These are phyloP conservation scores for Pythium pyrilobum DNA, from an alignment of 352 stramenopile genomes.

Conservation along the genomic window DNA sequence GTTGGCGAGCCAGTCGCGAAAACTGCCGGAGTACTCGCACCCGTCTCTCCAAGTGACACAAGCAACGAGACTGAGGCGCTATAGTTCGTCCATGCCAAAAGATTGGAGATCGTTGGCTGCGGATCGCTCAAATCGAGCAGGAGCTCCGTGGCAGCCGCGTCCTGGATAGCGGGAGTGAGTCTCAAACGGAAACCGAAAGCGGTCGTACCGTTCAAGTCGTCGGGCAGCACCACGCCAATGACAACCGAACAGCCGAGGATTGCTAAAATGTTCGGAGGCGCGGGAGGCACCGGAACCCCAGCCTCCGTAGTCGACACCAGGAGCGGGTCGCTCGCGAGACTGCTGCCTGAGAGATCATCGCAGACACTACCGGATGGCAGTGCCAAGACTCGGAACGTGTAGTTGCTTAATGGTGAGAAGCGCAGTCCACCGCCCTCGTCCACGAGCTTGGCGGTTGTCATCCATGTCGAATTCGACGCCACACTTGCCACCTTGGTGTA, in stretches of 20 bases:
- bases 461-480: conserved; percentile 8
- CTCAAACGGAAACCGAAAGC: background rate
- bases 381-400: conserved; percentile 40
- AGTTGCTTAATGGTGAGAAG: conserved; percentile 24
- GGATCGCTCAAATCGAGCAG: background rate
- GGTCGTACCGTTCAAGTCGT: conserved; percentile 28
- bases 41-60: conserved; percentile 1
- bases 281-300: conserved; percentile 23
- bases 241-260: conserved; percentile 17
- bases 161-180: background rate
- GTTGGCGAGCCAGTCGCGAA: conserved; percentile 2
- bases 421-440: conserved; percentile 8
- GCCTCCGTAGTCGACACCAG: conserved; percentile 20
- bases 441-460: conserved; percentile 12
- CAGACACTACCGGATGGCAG: conserved; percentile 34
- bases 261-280: conserved; percentile 9
- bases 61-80: conserved; percentile 6
- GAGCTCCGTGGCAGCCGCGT: background rate
- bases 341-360: conserved; percentile 20
- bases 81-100: conserved; percentile 19
- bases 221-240: conserved; percentile 16
- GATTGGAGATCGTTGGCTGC: background rate
- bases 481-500: conserved; percentile 29
- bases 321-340: conserved; percentile 29
- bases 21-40: background rate